A percentile compares a stretch with the other conserved stretches of the same genome.
phyloP scores from a whole-genome alignment of 306 rosid species.

The Vigna nakashimae region DNA sequence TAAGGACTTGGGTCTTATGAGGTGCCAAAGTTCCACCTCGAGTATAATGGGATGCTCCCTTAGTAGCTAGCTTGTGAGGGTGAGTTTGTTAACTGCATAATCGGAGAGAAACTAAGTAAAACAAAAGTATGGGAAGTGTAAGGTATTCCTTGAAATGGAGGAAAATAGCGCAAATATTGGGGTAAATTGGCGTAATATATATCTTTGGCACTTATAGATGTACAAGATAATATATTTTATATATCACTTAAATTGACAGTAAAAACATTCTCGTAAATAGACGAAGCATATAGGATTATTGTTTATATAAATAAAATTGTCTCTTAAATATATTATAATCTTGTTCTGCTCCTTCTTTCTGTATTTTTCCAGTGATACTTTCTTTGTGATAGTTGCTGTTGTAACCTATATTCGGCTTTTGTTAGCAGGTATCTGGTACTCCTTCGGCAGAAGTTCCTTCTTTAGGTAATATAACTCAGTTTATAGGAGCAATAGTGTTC shows the following conservation, averaged over 20 bases:
- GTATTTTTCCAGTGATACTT: conserved; percentile 8
- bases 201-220: neutral
- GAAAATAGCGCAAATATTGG: neutral
- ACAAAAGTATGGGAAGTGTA: conserved; percentile 7
- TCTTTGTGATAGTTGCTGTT: conserved; percentile 33
- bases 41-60: too few species aligned
- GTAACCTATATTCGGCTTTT: conserved; percentile 30
- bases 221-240: neutral
- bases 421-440: conserved; percentile 57
- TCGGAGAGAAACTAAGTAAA: neutral
- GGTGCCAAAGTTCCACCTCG: too few species aligned
- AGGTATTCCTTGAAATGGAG: conserved; percentile 15
- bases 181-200: neutral
- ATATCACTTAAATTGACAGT: conserved; percentile 8
- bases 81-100: too few species aligned
- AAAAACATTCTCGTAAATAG: neutral
- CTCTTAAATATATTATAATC: neutral
- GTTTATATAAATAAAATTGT: conserved; percentile 2
- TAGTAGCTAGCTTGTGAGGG: too few species aligned
- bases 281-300: neutral
- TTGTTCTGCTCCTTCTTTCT: neutral
- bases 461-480: conserved; percentile 48
- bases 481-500: conserved; percentile 37
- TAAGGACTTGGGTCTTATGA: too few species aligned
- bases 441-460: conserved; percentile 54